phyloP scores from a whole-genome alignment of 371 early-diverging fungal species.

The Funneliformis caledonium region DNA sequence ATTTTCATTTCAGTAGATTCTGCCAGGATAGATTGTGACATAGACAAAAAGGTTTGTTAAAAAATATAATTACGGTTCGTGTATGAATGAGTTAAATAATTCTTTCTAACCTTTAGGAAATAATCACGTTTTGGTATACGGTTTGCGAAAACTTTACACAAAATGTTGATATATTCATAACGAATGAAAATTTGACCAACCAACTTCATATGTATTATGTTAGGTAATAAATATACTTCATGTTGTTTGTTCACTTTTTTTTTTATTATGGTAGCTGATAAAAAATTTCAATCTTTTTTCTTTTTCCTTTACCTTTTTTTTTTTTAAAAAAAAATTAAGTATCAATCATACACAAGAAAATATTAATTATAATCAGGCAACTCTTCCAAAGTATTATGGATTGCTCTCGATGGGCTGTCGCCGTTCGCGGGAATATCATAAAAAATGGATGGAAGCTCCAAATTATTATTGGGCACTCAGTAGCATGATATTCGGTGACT shows the following conservation, averaged over 20 bases:
- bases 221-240: slow-evolving; percentile 11
- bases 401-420: slow-evolving; percentile 36
- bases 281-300: neutral
- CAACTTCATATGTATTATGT: slow-evolving; percentile 35
- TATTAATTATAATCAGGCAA: slow-evolving; percentile 37
- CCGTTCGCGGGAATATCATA: slow-evolving; percentile 37
- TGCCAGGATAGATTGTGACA: slow-evolving; percentile 32
- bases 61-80: neutral
- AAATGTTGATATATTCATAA: slow-evolving; percentile 18
- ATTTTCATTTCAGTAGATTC: slow-evolving; percentile 30
- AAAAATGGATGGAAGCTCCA: slow-evolving; percentile 37
- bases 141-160: slow-evolving; percentile 28
- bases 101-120: slow-evolving; percentile 18
- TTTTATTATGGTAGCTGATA: neutral
- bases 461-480: slow-evolving; percentile 41
- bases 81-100: neutral
- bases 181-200: slow-evolving; percentile 4
- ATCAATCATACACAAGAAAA: slow-evolving; percentile 35
- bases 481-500: slow-evolving; percentile 40
- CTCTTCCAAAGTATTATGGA: slow-evolving; percentile 40
- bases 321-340: neutral
- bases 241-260: neutral
- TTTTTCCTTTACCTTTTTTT: neutral
- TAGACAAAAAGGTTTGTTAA: slow-evolving; percentile 36
- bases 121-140: slow-evolving; percentile 31